Conservation (phyloP, 2,329 filamentous ascomycete species). For the Reticulascus tulasneorum region DNA sequence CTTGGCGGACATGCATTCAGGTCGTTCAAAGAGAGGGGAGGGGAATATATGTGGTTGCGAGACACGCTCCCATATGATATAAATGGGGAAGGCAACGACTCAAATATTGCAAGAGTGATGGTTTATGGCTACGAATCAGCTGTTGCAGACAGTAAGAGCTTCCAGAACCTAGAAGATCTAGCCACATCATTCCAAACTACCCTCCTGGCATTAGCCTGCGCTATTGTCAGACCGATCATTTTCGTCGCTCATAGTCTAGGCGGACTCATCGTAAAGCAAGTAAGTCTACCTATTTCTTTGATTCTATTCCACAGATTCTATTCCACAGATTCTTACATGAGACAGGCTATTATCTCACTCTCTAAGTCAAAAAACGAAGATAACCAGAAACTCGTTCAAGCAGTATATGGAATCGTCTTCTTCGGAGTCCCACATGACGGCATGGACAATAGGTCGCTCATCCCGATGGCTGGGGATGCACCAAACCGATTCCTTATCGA, state of each 20-base stretch:
- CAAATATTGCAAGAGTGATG: conserved; percentile 12
- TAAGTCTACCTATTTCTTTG: too few species aligned
- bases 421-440: conserved; percentile 17
- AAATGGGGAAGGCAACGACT: not conserved
- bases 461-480: conserved; percentile 14
- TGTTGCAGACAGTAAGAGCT: conserved; percentile 9
- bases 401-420: conserved; percentile 14
- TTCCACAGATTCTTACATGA: too few species aligned
- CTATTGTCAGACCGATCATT: conserved; percentile 6
- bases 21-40: conserved; percentile 20
- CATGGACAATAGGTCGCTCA: conserved; percentile 16
- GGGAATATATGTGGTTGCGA: conserved; percentile 20
- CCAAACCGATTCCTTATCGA: conserved; percentile 10
- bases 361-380: conserved; percentile 5
- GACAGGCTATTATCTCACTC: conserved; percentile 5
- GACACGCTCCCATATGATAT: conserved; percentile 17
- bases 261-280: conserved; percentile 17
- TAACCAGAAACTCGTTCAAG: conserved; percentile 4
- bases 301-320: too few species aligned
- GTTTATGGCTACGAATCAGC: conserved; percentile 18
- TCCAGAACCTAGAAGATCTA: conserved; percentile 12
- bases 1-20: conserved; percentile 20
- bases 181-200: conserved; percentile 2
- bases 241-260: conserved; percentile 17
- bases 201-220: not conserved